Base-by-base conservation (phyloP, 1,284 basidiomycete genomes). In the Xerocomus minutiporus region DNA sequence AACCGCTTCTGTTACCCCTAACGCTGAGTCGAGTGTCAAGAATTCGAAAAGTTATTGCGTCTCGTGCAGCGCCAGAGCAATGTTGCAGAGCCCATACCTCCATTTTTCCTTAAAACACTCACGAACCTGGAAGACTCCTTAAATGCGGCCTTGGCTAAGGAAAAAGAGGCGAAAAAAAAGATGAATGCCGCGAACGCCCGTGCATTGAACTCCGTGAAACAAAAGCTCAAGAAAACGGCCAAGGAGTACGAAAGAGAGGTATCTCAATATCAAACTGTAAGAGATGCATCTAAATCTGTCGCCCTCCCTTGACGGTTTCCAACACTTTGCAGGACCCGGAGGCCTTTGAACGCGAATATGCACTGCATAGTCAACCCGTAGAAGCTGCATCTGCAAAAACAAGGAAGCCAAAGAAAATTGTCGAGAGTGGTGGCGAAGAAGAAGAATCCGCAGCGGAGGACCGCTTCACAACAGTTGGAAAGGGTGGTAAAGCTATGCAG, bases 161-260 rank as follows among this genome's bases (percentile, higher is more conserved):
- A 96, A 71, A 96, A 96, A 72, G 85, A 94, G 58, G 82, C 90
- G 3, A 87, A 88, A 73, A 97, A 97, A 76, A 99, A 98, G 78
- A 93, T 97, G 88, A 96, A 96, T 63, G 91, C 93, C 1, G 88
- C 83, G 58, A 96, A 96, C 67, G 91, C 93, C 46, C 94, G 93
- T 68, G 94, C 94, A 1, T 80, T 98, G 63, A 98, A 94, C 60
- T 89, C 89, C 26, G 93, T 97, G 85, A 97, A 95, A 75, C 95
- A 98, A 74, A 98, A 96, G 71, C 79, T 98, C 57, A 95, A 91
- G 74, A 98, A 96, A 76, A 81, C 88, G 31, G 67, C 78, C 56
- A 97, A 95, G 73, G 97, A 98, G 69, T 83, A 93, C 67, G 97
- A 98, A 73, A 73, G 74, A 36, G 86, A 91, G 57, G 71, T 97